Base-by-base conservation (phyloP, 495 filamentous ascomycete genomes). In the Physcia stellaris region DNA sequence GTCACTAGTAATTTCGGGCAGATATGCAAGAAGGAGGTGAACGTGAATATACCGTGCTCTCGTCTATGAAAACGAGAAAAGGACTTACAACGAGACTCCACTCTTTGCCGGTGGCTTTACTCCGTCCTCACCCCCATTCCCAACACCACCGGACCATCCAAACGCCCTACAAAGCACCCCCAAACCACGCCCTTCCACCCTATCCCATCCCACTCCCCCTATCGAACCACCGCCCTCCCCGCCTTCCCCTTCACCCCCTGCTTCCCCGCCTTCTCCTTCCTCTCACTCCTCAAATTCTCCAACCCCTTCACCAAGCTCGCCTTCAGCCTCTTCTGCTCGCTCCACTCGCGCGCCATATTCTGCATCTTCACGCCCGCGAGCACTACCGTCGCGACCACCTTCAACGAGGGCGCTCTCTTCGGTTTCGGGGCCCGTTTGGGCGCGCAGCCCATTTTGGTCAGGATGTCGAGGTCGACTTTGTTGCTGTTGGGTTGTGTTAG, bases 391-490 rank as follows among this genome's bases (percentile, higher is more conserved):
- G 65, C 62, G 13, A 70, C 70, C 13, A 60, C 58, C 39, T 63
- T 63, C 13, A 80, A 36, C 34, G 66, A 67, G 36, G 54, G 60
- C 16, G 49, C n/a, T n/a, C n/a, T 57, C 22, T 24, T 57, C 37
- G 9, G 36, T 44, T 24, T 50, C 51, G 26, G 26, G 26, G 7
- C 26, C 26, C 13, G 26, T 7, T 7, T 28, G 26, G 26, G 13
- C 26, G 7, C 68, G 48, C 83, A 71, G 35, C 80, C 78, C 68
- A 94, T 92, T 41, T 79, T 70, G 41, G 75, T 67, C 40, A 96
- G 75, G 55, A 94, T 79, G 28, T 74, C 70, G 23, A 98, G 73
- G 53, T 95, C 84, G 45, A 80, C 83, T 58, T 88, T 79, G 66
- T 95, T 98, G 57, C 88, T 95, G 51, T 60, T 6, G 12, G 11